A percentile compares a stretch with the other conserved stretches of the same genome.
Evolutionary conservation across 495 filamentous ascomycete species (phyloP).

Genomic region (Aspergillus saccharolyticus): DNA sequence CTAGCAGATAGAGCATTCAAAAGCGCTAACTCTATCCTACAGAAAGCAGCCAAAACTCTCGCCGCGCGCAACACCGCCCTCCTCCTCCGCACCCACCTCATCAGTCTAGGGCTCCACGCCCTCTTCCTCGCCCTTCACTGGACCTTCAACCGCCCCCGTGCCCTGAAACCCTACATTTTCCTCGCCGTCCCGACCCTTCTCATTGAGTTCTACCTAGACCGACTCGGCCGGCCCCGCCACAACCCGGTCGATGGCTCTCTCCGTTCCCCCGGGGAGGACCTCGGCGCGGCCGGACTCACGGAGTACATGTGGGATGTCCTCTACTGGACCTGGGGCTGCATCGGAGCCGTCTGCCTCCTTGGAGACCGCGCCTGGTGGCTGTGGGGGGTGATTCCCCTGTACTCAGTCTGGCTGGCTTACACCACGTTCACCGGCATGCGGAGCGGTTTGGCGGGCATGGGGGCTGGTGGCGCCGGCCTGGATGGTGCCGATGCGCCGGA

Average conservation of each 20-base stretch:
- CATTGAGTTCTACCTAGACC: constrained; percentile 80
- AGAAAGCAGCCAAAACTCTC: constrained; percentile 93
- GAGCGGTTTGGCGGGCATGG: constrained; percentile 59
- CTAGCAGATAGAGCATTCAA: neutral
- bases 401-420: constrained; percentile 65
- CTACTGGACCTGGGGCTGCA: constrained; percentile 80
- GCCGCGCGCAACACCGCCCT: constrained; percentile 71
- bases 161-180: constrained; percentile 64
- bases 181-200: constrained; percentile 67
- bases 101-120: constrained; percentile 61
- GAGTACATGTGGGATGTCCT: constrained; percentile 98
- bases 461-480: constrained; percentile 26
- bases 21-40: constrained; percentile 18
- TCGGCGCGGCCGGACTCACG: constrained; percentile 81
- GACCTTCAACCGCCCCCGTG: constrained; percentile 59
- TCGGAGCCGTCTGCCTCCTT: constrained; percentile 59
- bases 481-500: constrained; percentile 19
- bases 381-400: constrained; percentile 64
- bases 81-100: constrained; percentile 75
- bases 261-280: constrained; percentile 75
- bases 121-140: constrained; percentile 69
- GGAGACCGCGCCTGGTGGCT: constrained; percentile 76
- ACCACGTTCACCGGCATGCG: constrained; percentile 58
- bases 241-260: constrained; percentile 59
- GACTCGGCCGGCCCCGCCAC: constrained; percentile 71